phyloP scores from a whole-genome alignment of 768 basidiomycete genomes.

The Collybia nuda region DNA sequence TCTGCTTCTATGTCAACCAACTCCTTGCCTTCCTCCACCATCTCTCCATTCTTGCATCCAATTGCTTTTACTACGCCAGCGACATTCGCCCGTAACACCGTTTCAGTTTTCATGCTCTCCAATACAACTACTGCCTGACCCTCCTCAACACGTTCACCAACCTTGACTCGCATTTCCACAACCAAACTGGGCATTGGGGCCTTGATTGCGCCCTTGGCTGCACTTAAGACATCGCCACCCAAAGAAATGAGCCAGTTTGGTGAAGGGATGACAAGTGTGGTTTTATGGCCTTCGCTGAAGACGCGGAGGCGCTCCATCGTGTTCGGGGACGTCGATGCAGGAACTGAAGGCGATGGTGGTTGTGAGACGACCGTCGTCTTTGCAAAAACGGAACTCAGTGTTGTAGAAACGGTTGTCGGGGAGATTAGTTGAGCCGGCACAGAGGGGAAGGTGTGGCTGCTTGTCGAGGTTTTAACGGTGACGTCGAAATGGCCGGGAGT shows the following conservation, averaged over 20 bases:
- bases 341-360: slow-evolving; percentile 48
- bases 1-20: slow-evolving; percentile 66
- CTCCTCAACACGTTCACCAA: slow-evolving; percentile 76
- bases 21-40: slow-evolving; percentile 87
- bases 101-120: slow-evolving; percentile 99
- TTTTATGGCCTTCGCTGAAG: slow-evolving; percentile 64
- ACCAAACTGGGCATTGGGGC: slow-evolving; percentile 95
- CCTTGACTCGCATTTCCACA: slow-evolving; percentile 79
- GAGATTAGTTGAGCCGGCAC: slow-evolving; percentile 59
- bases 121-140: slow-evolving; percentile 82
- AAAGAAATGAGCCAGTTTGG: slow-evolving; percentile 72
- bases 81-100: slow-evolving; percentile 70
- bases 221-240: slow-evolving; percentile 54
- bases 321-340: slow-evolving; percentile 52
- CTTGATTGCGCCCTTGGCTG: slow-evolving; percentile 63
- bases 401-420: slow-evolving; percentile 51
- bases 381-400: slow-evolving; percentile 46
- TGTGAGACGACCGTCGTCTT: slow-evolving; percentile 79
- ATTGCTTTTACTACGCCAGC: slow-evolving; percentile 72
- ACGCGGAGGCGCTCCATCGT: slow-evolving; percentile 78
- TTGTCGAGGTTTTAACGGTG: slow-evolving; percentile 35
- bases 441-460: slow-evolving; percentile 39
- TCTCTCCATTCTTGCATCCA: slow-evolving; percentile 81
- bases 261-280: slow-evolving; percentile 63
- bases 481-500: slow-evolving; percentile 53